These are phyloP conservation scores for Neoboletus subvelutipes DNA, from an alignment of 768 basidiomycete genomes.

Conservation along the genomic window DNA sequence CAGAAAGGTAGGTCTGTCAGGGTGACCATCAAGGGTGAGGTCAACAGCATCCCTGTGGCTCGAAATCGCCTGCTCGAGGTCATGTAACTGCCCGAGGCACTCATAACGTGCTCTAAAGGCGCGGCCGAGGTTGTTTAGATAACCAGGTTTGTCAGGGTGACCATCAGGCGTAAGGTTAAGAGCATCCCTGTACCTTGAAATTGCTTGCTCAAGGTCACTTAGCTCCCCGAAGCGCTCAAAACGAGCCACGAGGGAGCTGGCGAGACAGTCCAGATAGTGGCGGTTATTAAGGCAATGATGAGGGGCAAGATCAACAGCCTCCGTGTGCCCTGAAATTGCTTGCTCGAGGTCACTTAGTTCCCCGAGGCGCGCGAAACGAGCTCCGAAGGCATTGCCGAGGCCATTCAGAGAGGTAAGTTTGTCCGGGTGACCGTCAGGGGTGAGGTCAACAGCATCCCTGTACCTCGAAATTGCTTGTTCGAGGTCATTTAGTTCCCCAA, in stretches of 20 bases:
- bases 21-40: not conserved
- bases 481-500: not conserved
- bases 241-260: not conserved
- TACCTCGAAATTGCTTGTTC: not conserved
- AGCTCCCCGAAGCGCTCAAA: not conserved
- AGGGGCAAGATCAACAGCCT: too few relatives aligned
- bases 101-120: not conserved
- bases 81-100: not conserved
- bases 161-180: not conserved
- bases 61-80: constrained; percentile 2
- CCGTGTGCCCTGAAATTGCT: not conserved
- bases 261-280: not conserved
- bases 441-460: not conserved
- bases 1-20: not conserved
- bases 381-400: too few relatives aligned
- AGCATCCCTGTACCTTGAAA: not conserved
- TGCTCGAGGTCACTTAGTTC: not conserved
- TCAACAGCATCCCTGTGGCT: not conserved
- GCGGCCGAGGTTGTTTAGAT: constrained; percentile 1
- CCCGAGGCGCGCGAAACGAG: not conserved
- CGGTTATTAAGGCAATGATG: not conserved
- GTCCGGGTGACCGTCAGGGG: not conserved
- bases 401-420: too few relatives aligned
- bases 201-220: not conserved
- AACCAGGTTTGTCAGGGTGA: not conserved